Conservation (phyloP, 306 rosid genomes). For the Ormosia emarginata region DNA sequence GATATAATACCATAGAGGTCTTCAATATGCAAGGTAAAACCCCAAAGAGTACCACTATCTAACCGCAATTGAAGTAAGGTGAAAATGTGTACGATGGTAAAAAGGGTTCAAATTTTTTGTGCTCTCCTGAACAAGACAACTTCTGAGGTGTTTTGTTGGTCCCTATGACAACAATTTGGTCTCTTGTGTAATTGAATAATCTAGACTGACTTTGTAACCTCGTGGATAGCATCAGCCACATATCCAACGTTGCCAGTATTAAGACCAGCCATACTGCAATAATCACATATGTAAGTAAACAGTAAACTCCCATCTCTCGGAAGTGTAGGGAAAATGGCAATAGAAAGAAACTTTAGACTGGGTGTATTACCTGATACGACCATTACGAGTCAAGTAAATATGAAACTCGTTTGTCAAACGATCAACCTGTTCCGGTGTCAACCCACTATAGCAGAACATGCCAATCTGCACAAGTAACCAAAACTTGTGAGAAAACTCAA, state of each 20-base stretch:
- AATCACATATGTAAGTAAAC: constrained; percentile 2
- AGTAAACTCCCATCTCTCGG: not conserved
- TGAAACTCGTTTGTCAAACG: constrained; percentile 79
- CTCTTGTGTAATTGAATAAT: not conserved
- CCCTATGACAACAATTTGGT: not conserved
- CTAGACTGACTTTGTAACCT: constrained; percentile 67
- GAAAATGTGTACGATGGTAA: not conserved
- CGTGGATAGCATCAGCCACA: constrained; percentile 87
- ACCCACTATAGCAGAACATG: constrained; percentile 92
- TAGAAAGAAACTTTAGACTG: not conserved
- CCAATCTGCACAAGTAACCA: constrained; percentile 58
- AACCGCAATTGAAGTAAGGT: not conserved
- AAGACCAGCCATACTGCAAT: constrained; percentile 92
- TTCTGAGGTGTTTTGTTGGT: not conserved
- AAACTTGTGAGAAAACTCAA: not conserved
- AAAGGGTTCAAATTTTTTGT: not conserved
- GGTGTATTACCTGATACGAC: constrained; percentile 74
- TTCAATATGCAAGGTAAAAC: not conserved
- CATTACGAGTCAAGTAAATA: constrained; percentile 91
- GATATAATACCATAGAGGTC: not conserved
- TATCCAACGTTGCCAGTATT: constrained; percentile 75
- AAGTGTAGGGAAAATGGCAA: not conserved
- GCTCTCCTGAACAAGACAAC: not conserved
- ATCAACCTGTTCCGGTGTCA: constrained; percentile 94
- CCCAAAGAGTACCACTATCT: not conserved